A percentile compares a stretch with the other conserved stretches of the same genome.
Conservation (phyloP, 1,284 basidiomycete species). For the Ceratobasidium sp. region DNA sequence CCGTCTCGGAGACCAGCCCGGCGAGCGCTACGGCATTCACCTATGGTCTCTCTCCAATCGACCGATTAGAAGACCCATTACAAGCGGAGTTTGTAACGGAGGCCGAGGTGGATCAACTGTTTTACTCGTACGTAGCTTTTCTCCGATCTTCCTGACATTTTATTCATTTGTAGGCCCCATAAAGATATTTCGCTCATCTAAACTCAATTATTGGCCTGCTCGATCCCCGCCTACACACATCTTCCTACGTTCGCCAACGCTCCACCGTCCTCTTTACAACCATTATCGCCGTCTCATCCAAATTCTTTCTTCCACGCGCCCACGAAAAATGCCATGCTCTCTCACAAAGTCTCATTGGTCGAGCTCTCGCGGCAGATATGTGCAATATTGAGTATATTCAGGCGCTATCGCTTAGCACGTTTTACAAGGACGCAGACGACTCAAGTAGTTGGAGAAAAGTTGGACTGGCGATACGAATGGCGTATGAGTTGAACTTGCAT, state of each 20-base stretch:
- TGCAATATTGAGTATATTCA: conserved; percentile 59
- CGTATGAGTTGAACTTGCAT: conserved; percentile 57
- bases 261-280: conserved; percentile 59
- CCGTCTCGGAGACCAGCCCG: neutral
- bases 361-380: conserved; percentile 57
- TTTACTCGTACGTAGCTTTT: conserved; percentile 53
- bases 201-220: conserved; percentile 55
- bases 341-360: conserved; percentile 57
- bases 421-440: conserved; percentile 60
- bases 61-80: conserved; percentile 52
- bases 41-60: conserved; percentile 33
- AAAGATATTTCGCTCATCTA: conserved; percentile 47
- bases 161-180: neutral
- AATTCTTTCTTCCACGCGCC: conserved; percentile 57
- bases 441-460: conserved; percentile 56
- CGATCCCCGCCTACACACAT: conserved; percentile 57
- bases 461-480: conserved; percentile 55
- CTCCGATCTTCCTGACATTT: neutral
- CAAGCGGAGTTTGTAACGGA: conserved; percentile 53
- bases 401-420: conserved; percentile 57
- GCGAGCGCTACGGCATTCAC: neutral
- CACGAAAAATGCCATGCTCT: conserved; percentile 55
- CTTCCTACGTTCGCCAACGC: conserved; percentile 55
- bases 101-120: conserved; percentile 54
- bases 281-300: conserved; percentile 58